A percentile compares a stretch with the other conserved stretches of the same genome.
These are phyloP conservation scores for Fragaria iinumae DNA, from an alignment of 306 rosid genomes.

Conservation along the genomic window DNA sequence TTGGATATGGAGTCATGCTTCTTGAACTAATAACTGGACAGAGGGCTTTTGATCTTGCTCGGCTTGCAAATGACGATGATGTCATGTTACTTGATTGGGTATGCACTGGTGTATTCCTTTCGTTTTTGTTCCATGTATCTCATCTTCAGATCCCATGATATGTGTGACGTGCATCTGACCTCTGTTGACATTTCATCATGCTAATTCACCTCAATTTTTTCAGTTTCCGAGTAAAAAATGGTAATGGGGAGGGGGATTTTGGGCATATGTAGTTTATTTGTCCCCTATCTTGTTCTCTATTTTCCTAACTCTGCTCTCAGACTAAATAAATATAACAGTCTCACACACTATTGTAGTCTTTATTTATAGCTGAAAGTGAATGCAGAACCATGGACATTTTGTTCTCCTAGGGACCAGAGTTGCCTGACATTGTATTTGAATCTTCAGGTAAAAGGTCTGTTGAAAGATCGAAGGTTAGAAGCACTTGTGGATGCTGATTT, in stretches of 20 bases:
- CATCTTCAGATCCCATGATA: background rate
- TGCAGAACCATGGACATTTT: background rate
- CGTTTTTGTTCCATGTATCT: background rate
- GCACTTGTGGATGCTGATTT: conserved; percentile 72
- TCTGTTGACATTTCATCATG: background rate
- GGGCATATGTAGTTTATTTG: background rate
- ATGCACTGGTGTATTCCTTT: conserved; percentile 26
- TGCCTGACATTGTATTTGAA: conserved; percentile 18
- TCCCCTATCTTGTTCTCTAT: background rate
- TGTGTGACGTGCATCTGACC: background rate
- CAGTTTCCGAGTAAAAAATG: background rate
- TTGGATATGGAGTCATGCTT: conserved; percentile 98
- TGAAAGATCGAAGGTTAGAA: conserved; percentile 71
- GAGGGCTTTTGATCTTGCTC: conserved; percentile 94
- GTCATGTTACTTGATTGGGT: conserved; percentile 97
- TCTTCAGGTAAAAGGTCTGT: conserved; percentile 78
- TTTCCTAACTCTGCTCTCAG: background rate
- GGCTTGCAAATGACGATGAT: conserved; percentile 84
- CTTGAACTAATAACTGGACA: conserved; percentile 96
- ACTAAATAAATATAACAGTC: background rate
- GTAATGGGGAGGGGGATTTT: background rate
- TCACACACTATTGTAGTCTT: background rate
- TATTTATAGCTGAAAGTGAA: background rate
- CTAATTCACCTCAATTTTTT: background rate
- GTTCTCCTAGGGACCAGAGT: background rate